Conservation (phyloP, 768 basidiomycete species). For the Pleurotus citrinopileatus region DNA sequence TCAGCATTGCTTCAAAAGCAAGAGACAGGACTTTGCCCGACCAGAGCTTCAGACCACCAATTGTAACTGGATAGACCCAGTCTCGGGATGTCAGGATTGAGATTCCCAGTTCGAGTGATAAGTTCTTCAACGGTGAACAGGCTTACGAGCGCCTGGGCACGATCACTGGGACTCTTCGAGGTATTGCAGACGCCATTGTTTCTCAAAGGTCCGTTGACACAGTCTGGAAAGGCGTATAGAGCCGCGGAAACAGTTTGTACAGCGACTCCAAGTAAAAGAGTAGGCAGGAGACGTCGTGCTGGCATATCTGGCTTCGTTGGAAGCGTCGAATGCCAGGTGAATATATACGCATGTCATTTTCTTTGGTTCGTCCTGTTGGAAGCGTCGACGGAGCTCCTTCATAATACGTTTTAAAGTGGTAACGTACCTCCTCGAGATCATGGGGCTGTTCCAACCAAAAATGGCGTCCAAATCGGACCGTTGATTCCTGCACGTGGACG, state of each 20-base stretch:
- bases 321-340: too few species aligned
- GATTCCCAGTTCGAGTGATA: conserved; percentile 47
- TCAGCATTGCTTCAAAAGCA: background rate
- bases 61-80: conserved; percentile 54
- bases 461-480: too few species aligned
- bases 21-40: conserved; percentile 20
- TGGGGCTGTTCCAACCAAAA: too few species aligned
- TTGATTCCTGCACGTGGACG: too few species aligned
- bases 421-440: too few species aligned
- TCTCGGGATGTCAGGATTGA: conserved; percentile 50
- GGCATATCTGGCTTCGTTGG: too few species aligned
- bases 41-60: conserved; percentile 62
- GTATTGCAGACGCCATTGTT: conserved; percentile 47
- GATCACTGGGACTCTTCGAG: conserved; percentile 36
- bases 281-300: too few species aligned
- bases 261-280: too few species aligned
- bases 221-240: conserved; percentile 45
- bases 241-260: conserved; percentile 13
- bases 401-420: too few species aligned
- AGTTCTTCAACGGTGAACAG: conserved; percentile 50
- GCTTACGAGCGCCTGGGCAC: conserved; percentile 46
- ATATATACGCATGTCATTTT: too few species aligned
- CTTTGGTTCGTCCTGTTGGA: too few species aligned
- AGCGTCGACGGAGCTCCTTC: too few species aligned
- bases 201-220: conserved; percentile 41